Evolutionary conservation across 768 basidiomycete genomes (phyloP).

Genomic region (Cystobasidium onofrii): DNA sequence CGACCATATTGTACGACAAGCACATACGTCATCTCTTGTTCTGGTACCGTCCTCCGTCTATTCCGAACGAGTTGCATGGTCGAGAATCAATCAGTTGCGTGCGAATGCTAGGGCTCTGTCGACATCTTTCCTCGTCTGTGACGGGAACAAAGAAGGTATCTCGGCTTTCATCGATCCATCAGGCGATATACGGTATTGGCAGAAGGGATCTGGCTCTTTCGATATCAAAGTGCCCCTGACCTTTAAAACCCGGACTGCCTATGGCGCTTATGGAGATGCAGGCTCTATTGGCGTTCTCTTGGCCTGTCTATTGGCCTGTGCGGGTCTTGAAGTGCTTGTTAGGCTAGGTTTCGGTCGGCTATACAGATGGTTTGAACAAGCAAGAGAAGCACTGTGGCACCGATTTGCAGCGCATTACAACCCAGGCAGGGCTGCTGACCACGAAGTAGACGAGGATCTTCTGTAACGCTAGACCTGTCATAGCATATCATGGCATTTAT

Average conservation of each 20-base stretch:
- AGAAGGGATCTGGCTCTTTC: conserved; percentile 14
- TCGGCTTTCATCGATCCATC: conserved; percentile 10
- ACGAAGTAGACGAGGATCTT: background rate
- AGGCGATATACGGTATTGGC: conserved; percentile 6
- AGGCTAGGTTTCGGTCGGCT: background rate
- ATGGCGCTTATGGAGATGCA: background rate
- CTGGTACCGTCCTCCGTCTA: conserved; percentile 22
- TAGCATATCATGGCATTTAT: no score
- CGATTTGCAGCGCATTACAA: background rate
- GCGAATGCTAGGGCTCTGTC: background rate
- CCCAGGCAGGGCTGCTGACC: background rate
- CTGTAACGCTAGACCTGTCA: background rate
- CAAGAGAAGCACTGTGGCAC: background rate
- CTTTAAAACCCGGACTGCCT: background rate
- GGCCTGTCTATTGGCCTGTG: background rate
- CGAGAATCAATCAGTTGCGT: conserved; percentile 9
- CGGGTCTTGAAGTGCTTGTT: background rate
- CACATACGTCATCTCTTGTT: background rate
- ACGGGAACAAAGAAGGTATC: conserved; percentile 2
- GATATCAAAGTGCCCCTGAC: background rate
- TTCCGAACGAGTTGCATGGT: conserved; percentile 10
- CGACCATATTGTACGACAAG: conserved; percentile 3
- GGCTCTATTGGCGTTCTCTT: conserved; percentile 1
- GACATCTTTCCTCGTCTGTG: conserved; percentile 1
- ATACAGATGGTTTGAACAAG: background rate